These are phyloP conservation scores for Hymenoscyphus albidus DNA, from an alignment of 2,329 filamentous ascomycete species.

Conservation along the genomic window DNA sequence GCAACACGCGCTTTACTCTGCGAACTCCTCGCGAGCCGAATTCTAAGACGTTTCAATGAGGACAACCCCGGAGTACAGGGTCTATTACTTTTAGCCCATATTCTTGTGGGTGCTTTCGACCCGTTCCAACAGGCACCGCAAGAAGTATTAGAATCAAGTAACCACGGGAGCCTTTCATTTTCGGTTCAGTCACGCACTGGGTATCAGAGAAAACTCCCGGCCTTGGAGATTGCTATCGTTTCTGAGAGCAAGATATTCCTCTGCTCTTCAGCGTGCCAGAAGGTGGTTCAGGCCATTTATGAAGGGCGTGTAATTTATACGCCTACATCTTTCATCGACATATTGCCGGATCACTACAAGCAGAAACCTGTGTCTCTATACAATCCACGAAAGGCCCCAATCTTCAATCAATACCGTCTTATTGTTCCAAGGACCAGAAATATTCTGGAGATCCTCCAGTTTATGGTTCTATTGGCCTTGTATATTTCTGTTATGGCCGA, in stretches of 20 bases:
- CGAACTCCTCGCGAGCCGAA: slow-evolving; percentile 74
- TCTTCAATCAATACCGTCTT: slow-evolving; percentile 81
- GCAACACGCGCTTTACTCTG: slow-evolving; percentile 74
- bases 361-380: slow-evolving; percentile 77
- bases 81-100: slow-evolving; percentile 69
- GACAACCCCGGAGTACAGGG: slow-evolving; percentile 68
- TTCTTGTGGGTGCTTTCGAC: slow-evolving; percentile 78
- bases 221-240: slow-evolving; percentile 78
- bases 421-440: slow-evolving; percentile 78
- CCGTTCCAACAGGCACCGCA: slow-evolving; percentile 79
- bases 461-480: slow-evolving; percentile 62
- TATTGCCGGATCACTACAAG: slow-evolving; percentile 84
- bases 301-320: slow-evolving; percentile 78
- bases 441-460: slow-evolving; percentile 70
- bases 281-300: slow-evolving; percentile 79
- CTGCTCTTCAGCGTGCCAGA: slow-evolving; percentile 73
- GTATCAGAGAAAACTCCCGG: slow-evolving; percentile 55
- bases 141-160: slow-evolving; percentile 57
- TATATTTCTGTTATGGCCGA: slow-evolving; percentile 71
- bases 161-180: slow-evolving; percentile 35
- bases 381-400: slow-evolving; percentile 68
- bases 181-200: slow-evolving; percentile 42
- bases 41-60: slow-evolving; percentile 75
- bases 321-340: slow-evolving; percentile 75
- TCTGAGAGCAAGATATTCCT: slow-evolving; percentile 78